Evolutionary conservation across 1,139 yeast genomes (phyloP), one percentile per base, ranked within the genome.

Genomic region (Meyerozyma carpophila): DNA sequence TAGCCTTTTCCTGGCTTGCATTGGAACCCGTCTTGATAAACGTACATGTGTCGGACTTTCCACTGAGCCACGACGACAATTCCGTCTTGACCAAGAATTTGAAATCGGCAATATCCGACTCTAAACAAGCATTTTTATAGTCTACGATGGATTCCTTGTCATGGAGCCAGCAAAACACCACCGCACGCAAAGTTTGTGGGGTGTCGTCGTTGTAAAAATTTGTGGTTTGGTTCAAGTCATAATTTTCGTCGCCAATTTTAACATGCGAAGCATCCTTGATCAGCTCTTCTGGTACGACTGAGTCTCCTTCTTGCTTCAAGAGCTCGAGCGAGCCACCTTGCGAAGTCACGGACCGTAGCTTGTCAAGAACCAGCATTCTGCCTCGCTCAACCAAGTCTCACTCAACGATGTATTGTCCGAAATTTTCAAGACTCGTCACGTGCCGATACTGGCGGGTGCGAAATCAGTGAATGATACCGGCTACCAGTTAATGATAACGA

Each of bases 71-170:
- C 18, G 89, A 78, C 42, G 83, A 73, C 50, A 93, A 74, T 57
- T 91, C 96, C 4, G 91, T 83, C 63, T 95, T 83, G 52, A 89
- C 95, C 61, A 88, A 68, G 59, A 93, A 91, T 49, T 89, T 82
- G 61, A 94, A 79, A 52, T 88, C 88, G 4, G 80, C 72, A 36
- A 91, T 74, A 4, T 79, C 77, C 42, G 76, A 68, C 43, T 77
- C 78, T 50, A 81, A 82, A 53, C 96, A 87, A 42, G 78, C 82
- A 21, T 82, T 77, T 50, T 89, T 78, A 59, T 93, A 91, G 47
- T 90, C 96, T 10, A 96, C 84, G 42, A 90, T 85, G 36, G 84
- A 79, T 32, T 85, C 73, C 46, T 87, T 90, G 48, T 79, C 82
- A 51, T 81, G 80, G 28, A 83, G 51, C 94, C 96, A 93, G 52